These are phyloP conservation scores for Cucurbita pepo DNA, from an alignment of 306 rosid genomes.

Conservation along the genomic window DNA sequence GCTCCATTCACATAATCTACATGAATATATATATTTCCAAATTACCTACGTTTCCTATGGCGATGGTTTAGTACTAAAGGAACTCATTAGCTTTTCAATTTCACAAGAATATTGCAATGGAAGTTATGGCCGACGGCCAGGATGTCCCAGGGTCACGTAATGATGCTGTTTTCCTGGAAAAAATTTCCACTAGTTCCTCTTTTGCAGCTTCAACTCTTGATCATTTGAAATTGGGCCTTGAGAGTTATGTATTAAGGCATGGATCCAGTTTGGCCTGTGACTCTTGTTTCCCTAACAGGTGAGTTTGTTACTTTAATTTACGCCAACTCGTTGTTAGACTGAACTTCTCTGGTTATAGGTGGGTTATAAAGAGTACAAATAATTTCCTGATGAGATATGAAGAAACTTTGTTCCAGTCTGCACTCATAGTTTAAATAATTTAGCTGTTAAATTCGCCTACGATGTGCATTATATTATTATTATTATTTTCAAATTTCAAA, in stretches of 20 bases:
- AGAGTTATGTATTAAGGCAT: conserved; percentile 61
- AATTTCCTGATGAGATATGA: background rate
- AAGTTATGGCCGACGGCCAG: conserved; percentile 37
- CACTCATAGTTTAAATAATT: background rate
- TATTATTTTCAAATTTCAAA: background rate
- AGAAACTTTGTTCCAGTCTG: background rate
- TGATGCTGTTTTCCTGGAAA: conserved; percentile 41
- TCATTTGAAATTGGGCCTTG: conserved; percentile 54
- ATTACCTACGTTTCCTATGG: conserved; percentile 1
- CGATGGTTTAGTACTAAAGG: conserved; percentile 8
- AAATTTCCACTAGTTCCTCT: conserved; percentile 22
- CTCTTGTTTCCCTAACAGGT: conserved; percentile 54
- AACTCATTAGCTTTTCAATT: conserved; percentile 7
- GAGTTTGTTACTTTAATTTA: conserved; percentile 11
- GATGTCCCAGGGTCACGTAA: conserved; percentile 34
- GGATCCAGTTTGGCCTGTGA: conserved; percentile 38
- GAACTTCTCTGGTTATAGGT: background rate
- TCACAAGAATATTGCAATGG: conserved; percentile 53
- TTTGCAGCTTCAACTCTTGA: conserved; percentile 45
- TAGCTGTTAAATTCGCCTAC: background rate
- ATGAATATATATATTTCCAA: conserved; percentile 1
- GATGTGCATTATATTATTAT: background rate
- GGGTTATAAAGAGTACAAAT: background rate
- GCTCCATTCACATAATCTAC: background rate
- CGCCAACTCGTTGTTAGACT: background rate